Evolutionary conservation across 2,329 filamentous ascomycete species (phyloP).

Genomic region (Aspergillus tamarii): DNA sequence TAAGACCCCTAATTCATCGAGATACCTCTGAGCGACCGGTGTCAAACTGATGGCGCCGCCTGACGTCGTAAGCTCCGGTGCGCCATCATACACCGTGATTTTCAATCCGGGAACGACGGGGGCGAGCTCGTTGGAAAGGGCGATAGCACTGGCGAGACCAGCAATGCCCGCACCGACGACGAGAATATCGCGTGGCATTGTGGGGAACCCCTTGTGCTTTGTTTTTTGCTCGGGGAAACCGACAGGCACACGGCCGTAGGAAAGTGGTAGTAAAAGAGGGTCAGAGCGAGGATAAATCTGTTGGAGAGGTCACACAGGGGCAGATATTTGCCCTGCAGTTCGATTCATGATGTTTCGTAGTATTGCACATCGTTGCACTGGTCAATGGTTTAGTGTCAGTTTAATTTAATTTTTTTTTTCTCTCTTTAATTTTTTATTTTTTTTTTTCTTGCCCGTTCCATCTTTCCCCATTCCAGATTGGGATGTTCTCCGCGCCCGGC

Average conservation of each 20-base stretch:
- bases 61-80: constrained; percentile 31
- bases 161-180: constrained; percentile 28
- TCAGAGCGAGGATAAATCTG: neutral
- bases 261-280: neutral
- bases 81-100: constrained; percentile 35
- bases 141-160: constrained; percentile 25
- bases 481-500: constrained; percentile 1
- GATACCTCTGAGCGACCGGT: constrained; percentile 38
- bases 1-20: constrained; percentile 39
- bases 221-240: too few relatives aligned
- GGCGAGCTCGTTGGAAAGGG: constrained; percentile 23
- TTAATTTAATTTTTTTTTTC: neutral
- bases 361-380: constrained; percentile 5
- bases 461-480: constrained; percentile 1
- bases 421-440: neutral
- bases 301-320: neutral
- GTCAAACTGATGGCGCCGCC: constrained; percentile 43
- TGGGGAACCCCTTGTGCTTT: neutral
- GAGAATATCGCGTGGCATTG: constrained; percentile 21
- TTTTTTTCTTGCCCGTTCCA: neutral
- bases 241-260: neutral
- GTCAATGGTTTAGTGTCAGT: neutral
- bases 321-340: neutral
- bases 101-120: constrained; percentile 17
- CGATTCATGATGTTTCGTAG: neutral